A percentile compares a stretch with the other conserved stretches of the same genome.
Conservation (phyloP, 805 yeast genomes). For the Ogataea parapolymorpha region DNA sequence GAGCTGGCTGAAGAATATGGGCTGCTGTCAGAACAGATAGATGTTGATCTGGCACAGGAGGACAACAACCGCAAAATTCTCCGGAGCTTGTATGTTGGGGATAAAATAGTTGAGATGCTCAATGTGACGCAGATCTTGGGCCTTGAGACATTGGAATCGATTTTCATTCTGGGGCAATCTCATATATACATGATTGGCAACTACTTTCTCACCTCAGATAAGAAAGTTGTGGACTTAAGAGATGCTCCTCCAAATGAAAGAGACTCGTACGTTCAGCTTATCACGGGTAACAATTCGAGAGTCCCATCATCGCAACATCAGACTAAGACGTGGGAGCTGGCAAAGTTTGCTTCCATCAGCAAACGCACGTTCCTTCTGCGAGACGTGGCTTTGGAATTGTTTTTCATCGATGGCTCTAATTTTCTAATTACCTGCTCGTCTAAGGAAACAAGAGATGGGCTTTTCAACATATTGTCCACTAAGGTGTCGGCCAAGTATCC, state of each 20-base stretch:
- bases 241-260: slow-evolving; percentile 62
- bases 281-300: slow-evolving; percentile 36
- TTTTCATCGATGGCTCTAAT: slow-evolving; percentile 71
- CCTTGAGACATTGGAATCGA: slow-evolving; percentile 70
- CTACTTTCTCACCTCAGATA: slow-evolving; percentile 54
- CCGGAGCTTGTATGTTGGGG: slow-evolving; percentile 65
- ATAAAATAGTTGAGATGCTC: slow-evolving; percentile 67
- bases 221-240: slow-evolving; percentile 58
- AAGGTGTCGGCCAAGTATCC: slow-evolving; percentile 47
- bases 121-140: slow-evolving; percentile 76
- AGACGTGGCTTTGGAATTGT: slow-evolving; percentile 77
- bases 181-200: slow-evolving; percentile 68
- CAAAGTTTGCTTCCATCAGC: slow-evolving; percentile 58
- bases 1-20: slow-evolving; percentile 29
- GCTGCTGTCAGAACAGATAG: slow-evolving; percentile 39
- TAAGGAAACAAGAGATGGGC: slow-evolving; percentile 50
- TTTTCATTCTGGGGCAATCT: slow-evolving; percentile 63
- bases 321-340: slow-evolving; percentile 58
- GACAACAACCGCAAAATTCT: slow-evolving; percentile 75
- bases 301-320: slow-evolving; percentile 35
- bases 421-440: slow-evolving; percentile 63
- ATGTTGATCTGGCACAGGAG: slow-evolving; percentile 40
- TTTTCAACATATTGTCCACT: slow-evolving; percentile 47
- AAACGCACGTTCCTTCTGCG: slow-evolving; percentile 73
- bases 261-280: slow-evolving; percentile 66